Evolutionary conservation across 352 stramenopile genomes (phyloP).

Genomic region (Thalassiosira oceanica): DNA sequence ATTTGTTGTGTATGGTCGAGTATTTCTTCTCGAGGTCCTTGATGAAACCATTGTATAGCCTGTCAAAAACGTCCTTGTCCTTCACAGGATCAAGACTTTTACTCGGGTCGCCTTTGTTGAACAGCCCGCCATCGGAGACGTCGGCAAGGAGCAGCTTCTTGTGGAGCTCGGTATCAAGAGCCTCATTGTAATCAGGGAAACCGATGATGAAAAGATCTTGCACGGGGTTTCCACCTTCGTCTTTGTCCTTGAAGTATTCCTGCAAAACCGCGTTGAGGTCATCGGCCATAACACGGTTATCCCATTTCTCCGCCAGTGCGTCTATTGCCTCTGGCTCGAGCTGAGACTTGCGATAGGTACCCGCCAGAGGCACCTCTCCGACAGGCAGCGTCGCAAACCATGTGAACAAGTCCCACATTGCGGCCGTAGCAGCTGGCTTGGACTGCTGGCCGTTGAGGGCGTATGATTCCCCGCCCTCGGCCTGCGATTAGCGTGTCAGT

Average conservation of each 20-base stretch:
- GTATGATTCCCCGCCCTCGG: slow-evolving; percentile 42
- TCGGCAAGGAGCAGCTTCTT: slow-evolving; percentile 26
- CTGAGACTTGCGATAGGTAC: slow-evolving; percentile 40
- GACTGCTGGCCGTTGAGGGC: slow-evolving; percentile 41
- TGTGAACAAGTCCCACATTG: slow-evolving; percentile 47
- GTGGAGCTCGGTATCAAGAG: slow-evolving; percentile 27
- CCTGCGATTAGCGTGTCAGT: too few species aligned
- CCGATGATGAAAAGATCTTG: slow-evolving; percentile 41
- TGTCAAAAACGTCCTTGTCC: slow-evolving; percentile 38
- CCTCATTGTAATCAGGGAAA: slow-evolving; percentile 35
- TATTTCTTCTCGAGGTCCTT: slow-evolving; percentile 13
- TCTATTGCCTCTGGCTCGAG: slow-evolving; percentile 9
- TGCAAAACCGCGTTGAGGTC: slow-evolving; percentile 27
- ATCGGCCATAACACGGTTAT: slow-evolving; percentile 35
- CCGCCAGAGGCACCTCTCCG: slow-evolving; percentile 18
- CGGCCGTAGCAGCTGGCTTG: slow-evolving; percentile 23
- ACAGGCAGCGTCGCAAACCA: slow-evolving; percentile 33
- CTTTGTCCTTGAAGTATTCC: slow-evolving; percentile 34
- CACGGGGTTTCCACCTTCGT: slow-evolving; percentile 33
- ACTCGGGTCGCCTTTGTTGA: slow-evolving; percentile 25
- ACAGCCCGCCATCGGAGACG: slow-evolving; percentile 29
- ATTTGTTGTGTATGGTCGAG: slow-evolving; percentile 16
- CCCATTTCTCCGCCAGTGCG: slow-evolving; percentile 20
- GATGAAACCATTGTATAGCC: slow-evolving; percentile 25
- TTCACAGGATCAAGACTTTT: slow-evolving; percentile 12